Evolutionary conservation across 2,329 filamentous ascomycete genomes (phyloP), one percentile per base, ranked within the genome.

Genomic region (Colletotrichum falcatum): DNA sequence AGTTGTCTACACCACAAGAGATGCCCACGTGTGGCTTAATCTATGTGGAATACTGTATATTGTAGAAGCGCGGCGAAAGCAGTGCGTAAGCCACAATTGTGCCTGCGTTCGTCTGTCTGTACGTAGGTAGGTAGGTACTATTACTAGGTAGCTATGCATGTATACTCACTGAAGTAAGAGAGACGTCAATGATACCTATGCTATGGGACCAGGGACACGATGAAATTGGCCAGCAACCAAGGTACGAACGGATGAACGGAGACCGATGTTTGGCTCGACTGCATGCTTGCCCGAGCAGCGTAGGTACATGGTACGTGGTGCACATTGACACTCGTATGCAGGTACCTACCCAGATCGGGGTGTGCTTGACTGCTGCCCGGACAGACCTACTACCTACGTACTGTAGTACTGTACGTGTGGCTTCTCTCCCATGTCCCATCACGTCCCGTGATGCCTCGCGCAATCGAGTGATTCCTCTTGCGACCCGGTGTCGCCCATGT

Each of bases 331-430:
- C 5, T 6, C 2, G 37, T 42, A 18, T 16, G 39, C n/a, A 44
- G 18, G 6, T 44, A 42, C 16, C 39, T 18, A 39, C 12, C 2
- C n/a, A 46, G 42, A 46, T n/a, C 42, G 20, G 35, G 46, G 37
- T 62, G 66, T 44, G 61, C 66, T 69, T 56, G 55, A 61, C 55
- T 49, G 61, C 62, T 39, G 16, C 51, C 51, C 30, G 48, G 48
- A 63, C 67, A 64, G 67, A 62, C 64, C 67, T 70, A 39, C 59
- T 48, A 51, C 67, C 67, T 33, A n/a, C n/a, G n/a, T n/a, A n/a
- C n/a, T n/a, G n/a, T n/a, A n/a, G n/a, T n/a, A n/a, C n/a, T n/a
- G n/a, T n/a, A n/a, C n/a, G n/a, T n/a, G n/a, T n/a, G n/a, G n/a
- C 44, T 70, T 20, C 33, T 70, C 23, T 23, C 37, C 46, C 46